phyloP scores from a whole-genome alignment of 129 eudicot species.

The Smallanthus sonchifolius region DNA sequence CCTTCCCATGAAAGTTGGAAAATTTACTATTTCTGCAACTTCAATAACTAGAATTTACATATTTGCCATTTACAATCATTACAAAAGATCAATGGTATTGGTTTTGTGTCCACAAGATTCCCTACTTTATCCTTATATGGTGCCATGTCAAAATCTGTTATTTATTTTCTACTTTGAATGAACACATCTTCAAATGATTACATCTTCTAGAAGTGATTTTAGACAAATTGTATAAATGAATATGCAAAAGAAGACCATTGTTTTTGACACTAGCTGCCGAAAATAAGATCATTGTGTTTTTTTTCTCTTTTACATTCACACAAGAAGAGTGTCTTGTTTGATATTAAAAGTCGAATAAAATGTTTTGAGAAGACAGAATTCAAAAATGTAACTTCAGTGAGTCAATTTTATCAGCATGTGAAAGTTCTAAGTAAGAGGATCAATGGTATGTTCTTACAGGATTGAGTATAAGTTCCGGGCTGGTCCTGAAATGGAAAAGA shows the following conservation, averaged over 20 bases:
- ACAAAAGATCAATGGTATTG: too few relatives aligned
- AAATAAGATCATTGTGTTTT: background rate
- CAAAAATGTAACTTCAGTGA: background rate
- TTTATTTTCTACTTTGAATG: background rate
- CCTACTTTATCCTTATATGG: too few relatives aligned
- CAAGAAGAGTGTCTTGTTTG: background rate
- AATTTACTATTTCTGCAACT: too few relatives aligned
- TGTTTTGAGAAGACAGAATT: background rate
- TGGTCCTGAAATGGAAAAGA: constrained; percentile 63
- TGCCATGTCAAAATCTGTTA: too few relatives aligned
- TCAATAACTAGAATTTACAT: too few relatives aligned
- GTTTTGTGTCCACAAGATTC: too few relatives aligned
- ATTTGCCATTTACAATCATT: too few relatives aligned
- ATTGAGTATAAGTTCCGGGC: constrained; percentile 93
- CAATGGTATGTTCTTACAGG: constrained; percentile 57
- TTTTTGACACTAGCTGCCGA: background rate
- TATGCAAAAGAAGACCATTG: background rate
- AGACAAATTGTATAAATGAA: background rate
- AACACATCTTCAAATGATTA: background rate
- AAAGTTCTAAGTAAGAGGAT: constrained; percentile 9
- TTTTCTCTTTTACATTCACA: background rate
- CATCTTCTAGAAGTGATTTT: background rate
- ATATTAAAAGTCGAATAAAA: background rate
- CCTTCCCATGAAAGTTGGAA: too few relatives aligned
- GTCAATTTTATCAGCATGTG: background rate